Evolutionary conservation across 306 rosid species (phyloP).

Genomic region (Begonia fuchsioides): DNA sequence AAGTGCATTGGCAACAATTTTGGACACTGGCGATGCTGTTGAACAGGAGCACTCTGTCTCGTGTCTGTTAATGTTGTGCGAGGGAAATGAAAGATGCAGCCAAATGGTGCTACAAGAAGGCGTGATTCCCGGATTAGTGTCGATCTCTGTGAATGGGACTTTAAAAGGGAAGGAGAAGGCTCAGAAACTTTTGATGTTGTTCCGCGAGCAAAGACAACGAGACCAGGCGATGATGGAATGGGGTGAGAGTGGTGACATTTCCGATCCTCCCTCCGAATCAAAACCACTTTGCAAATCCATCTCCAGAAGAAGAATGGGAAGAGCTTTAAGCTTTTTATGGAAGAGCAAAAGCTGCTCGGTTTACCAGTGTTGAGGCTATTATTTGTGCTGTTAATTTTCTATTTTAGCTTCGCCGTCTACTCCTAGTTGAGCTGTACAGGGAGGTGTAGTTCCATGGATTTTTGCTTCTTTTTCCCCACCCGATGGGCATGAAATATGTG

Average conservation of each 20-base stretch:
- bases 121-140: conserved; percentile 82
- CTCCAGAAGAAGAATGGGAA: conserved; percentile 55
- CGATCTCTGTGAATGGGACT: conserved; percentile 87
- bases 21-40: conserved; percentile 58
- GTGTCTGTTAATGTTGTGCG: conserved; percentile 71
- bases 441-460: conserved; percentile 62
- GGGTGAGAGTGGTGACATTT: conserved; percentile 28
- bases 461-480: conserved; percentile 18
- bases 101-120: conserved; percentile 94
- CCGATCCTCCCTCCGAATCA: conserved; percentile 32
- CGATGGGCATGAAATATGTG: neutral
- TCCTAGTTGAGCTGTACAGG: conserved; percentile 50
- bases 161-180: conserved; percentile 79
- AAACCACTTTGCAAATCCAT: conserved; percentile 68
- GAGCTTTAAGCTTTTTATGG: conserved; percentile 64
- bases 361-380: conserved; percentile 53
- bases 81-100: conserved; percentile 54
- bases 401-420: conserved; percentile 17
- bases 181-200: conserved; percentile 83
- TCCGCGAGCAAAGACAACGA: conserved; percentile 76
- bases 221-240: conserved; percentile 32
- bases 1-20: conserved; percentile 38
- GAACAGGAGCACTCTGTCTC: conserved; percentile 92
- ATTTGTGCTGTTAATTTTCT: conserved; percentile 38
- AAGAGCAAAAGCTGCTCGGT: conserved; percentile 85